These are phyloP conservation scores for Vicia sativa DNA, from an alignment of 306 rosid species.

Conservation along the genomic window DNA sequence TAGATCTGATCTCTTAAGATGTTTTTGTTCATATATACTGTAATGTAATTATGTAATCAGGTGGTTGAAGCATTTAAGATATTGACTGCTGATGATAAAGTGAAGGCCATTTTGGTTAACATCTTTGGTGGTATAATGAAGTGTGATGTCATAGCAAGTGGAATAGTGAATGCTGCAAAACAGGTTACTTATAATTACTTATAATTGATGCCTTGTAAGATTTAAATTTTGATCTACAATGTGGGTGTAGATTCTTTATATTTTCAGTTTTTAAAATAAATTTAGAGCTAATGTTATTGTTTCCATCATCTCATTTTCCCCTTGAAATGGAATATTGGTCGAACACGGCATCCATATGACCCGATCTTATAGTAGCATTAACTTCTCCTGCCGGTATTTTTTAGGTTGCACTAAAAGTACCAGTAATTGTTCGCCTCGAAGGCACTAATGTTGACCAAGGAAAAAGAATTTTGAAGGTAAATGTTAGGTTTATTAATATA, in stretches of 20 bases:
- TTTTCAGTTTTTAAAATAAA: conserved; percentile 2
- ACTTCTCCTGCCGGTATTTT: conserved; percentile 35
- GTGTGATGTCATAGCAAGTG: conserved; percentile 96
- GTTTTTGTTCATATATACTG: conserved; percentile 28
- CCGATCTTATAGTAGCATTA: conserved; percentile 18
- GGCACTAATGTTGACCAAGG: conserved; percentile 98
- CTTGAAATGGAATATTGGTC: not conserved
- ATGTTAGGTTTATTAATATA: conserved; percentile 15
- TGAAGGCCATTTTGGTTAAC: conserved; percentile 95
- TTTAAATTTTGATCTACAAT: conserved; percentile 31
- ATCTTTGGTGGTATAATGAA: conserved; percentile 99
- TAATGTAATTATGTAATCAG: conserved; percentile 50
- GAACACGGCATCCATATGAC: conserved; percentile 17
- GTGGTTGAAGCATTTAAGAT: conserved; percentile 97
- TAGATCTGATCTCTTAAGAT: conserved; percentile 18
- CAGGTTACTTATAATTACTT: conserved; percentile 53
- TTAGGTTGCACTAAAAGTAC: conserved; percentile 88
- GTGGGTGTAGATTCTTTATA: conserved; percentile 21
- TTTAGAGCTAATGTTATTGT: not conserved
- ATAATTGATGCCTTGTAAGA: conserved; percentile 8
- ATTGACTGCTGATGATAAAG: conserved; percentile 94
- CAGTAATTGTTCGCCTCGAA: conserved; percentile 95
- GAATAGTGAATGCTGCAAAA: conserved; percentile 98
- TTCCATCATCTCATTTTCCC: not conserved
- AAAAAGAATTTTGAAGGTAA: conserved; percentile 86